phyloP scores from a whole-genome alignment of 2,329 filamentous ascomycete species.

The Fusarium protoensiforme region DNA sequence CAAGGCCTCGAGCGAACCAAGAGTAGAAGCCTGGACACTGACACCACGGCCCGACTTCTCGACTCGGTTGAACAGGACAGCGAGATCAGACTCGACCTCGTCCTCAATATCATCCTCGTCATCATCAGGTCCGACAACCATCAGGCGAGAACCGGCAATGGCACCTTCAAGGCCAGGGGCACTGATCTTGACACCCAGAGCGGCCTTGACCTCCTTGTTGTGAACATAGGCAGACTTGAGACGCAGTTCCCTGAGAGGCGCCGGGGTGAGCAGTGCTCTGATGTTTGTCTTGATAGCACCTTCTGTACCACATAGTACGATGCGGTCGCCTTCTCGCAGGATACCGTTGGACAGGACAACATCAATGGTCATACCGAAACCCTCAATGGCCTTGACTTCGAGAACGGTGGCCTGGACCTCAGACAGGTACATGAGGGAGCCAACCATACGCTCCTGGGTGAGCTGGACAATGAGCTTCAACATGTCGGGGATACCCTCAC shows the following conservation, averaged over 20 bases:
- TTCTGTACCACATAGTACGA: constrained; percentile 96
- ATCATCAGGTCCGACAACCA: constrained; percentile 94
- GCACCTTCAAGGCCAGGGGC: constrained; percentile 95
- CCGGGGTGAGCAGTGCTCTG: constrained; percentile 91
- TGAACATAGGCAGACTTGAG: constrained; percentile 97
- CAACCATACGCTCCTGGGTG: constrained; percentile 97
- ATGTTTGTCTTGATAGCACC: constrained; percentile 96
- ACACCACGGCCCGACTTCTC: constrained; percentile 94
- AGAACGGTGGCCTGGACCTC: constrained; percentile 98
- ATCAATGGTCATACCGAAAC: constrained; percentile 98
- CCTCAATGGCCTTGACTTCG: constrained; percentile 99
- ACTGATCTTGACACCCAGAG: constrained; percentile 98
- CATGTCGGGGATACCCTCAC: constrained; percentile 99
- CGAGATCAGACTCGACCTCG: constrained; percentile 95
- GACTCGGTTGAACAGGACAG: constrained; percentile 89
- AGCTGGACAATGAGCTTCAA: constrained; percentile 92
- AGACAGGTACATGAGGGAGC: constrained; percentile 96
- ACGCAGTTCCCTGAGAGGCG: constrained; percentile 91
- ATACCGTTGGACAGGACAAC: constrained; percentile 97
- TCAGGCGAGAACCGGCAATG: constrained; percentile 93
- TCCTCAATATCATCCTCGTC: constrained; percentile 97
- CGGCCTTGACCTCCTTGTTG: constrained; percentile 99
- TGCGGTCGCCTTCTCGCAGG: constrained; percentile 90
- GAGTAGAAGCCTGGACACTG: constrained; percentile 95
- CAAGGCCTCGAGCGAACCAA: constrained; percentile 94